Base-by-base conservation (phyloP, 108 stramenopile genomes). In the Cyclotella sp. region DNA sequence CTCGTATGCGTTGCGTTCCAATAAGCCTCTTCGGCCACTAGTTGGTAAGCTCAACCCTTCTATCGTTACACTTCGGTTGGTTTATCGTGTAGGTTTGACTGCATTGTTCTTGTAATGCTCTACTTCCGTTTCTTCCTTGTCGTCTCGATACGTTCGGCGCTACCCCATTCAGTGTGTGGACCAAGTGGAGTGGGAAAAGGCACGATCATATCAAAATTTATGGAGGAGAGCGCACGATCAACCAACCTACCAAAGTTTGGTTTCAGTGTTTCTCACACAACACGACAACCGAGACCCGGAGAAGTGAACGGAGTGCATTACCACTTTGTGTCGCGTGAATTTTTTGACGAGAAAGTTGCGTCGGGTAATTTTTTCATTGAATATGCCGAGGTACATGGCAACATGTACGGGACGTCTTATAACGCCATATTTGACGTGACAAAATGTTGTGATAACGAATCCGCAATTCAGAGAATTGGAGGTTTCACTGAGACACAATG, bases 321-420 rank as follows among this genome's bases (percentile, higher is more conserved):
- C 83, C 84, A 97, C 76, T 99, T 98, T 82, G 76, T 86, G 30
- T 75, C 78, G 8, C 68, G 54, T n/a, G 89, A 86, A 16, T 55
- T 49, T 9, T 87, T 96, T 68, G 63, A 75, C 43, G 73, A 76
- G 27, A 86, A 78, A 55, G 85, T 96, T 12, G 77, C 73, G 0
- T 53, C 51, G 9, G 89, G 84, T 59, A 61, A 70, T 14, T 77
- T 84, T 43, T 98, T 97, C 72, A 55, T 99, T 21, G 98, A 99
- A 85, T 71, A 86, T 68, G 99, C 99, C 1, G 63, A 98, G 63
- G 99, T 99, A 13, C 99, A 99, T 84, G 97, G 95, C 29, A 98
- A 98, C 82, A 76, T 88, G 12, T 99, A 99, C 83, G 99, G 99
- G 16, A 99, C 99, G n/a, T 85, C 84, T 62, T 82, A 90, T 47